phyloP scores from a whole-genome alignment of 1,284 basidiomycete species.

The Apiotrichum mycotoxinovorans region DNA sequence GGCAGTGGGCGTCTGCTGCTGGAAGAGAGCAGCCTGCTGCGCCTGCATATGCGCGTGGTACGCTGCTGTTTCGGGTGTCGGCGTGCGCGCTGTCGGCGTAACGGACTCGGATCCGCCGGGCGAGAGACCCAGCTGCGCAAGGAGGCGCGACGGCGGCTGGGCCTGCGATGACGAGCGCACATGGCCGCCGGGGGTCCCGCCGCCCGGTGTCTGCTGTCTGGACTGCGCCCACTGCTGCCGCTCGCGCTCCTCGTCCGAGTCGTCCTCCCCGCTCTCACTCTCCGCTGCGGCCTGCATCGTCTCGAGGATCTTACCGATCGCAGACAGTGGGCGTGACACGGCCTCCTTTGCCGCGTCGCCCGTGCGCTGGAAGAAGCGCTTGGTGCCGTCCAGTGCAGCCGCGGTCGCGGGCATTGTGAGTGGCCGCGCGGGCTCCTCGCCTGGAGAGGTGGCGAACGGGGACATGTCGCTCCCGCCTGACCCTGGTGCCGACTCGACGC shows the following conservation, averaged over 20 bases:
- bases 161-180: neutral
- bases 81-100: constrained; percentile 10
- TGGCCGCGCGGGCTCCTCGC: constrained; percentile 79
- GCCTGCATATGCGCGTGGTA: neutral
- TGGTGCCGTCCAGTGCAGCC: constrained; percentile 68
- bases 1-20: neutral
- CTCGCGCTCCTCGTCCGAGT: constrained; percentile 24
- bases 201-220: neutral
- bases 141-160: constrained; percentile 14
- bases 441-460: constrained; percentile 50
- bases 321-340: constrained; percentile 79
- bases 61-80: constrained; percentile 1
- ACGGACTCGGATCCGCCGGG: constrained; percentile 6
- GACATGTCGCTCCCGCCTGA: constrained; percentile 26
- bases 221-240: constrained; percentile 1
- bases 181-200: neutral
- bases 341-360: constrained; percentile 63
- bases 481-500: constrained; percentile 1
- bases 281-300: constrained; percentile 55
- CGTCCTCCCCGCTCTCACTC: constrained; percentile 25
- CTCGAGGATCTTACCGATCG: constrained; percentile 76
- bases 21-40: neutral
- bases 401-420: constrained; percentile 62
- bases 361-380: constrained; percentile 75
- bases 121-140: constrained; percentile 21